Base-by-base conservation (phyloP, 768 basidiomycete species). In the Tylopilus rubrobrunneus region DNA sequence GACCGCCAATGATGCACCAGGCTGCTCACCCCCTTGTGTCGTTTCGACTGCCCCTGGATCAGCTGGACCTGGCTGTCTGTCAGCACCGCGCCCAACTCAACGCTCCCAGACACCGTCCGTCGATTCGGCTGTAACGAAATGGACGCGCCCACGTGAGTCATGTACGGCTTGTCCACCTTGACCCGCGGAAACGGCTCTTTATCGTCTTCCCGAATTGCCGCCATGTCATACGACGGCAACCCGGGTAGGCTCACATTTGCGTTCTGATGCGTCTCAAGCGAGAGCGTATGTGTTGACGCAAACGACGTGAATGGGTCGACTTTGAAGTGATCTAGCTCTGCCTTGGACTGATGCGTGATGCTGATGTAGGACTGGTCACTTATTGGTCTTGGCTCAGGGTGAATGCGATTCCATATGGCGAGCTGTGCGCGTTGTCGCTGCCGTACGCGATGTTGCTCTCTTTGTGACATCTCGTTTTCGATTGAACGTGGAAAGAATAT, bases 401-500 rank as follows among this genome's bases (percentile, higher is more conserved):
- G 31, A 21, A 3, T 12, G 7, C 5, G 7, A 43, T 33, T 23
- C 49, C 36, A 52, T 14, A n/a, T 47, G 17, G 23, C 46, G 1
- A 31, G 33, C 12, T 52, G 47, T 14, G 52, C 11, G 1, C 52
- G 51, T 19, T 53, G 36, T 23, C 25, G 51, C n/a, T 50, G 55
- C 9, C 41, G 52, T 12, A 48, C 23, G 19, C 71, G 76, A 1
- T 69, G 67, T 12, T 76, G 76, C 45, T 85, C 82, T 25, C 71
- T 75, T 5, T 73, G 69, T 4, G 78, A 74, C 23, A 86, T 84
- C 68, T 88, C 87, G 19, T 77, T 73, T 67, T 86, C 78, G 42
- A 86, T 77, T 6, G 85, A 87, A 39, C 89, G 86, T 49, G 89
- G 89, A 73, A 91, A 92, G 76, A 92, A 92, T 34, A 91, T 87